These are phyloP conservation scores for Dryadomyces quercivorus DNA, from an alignment of 2,329 filamentous ascomycete species.

Conservation along the genomic window DNA sequence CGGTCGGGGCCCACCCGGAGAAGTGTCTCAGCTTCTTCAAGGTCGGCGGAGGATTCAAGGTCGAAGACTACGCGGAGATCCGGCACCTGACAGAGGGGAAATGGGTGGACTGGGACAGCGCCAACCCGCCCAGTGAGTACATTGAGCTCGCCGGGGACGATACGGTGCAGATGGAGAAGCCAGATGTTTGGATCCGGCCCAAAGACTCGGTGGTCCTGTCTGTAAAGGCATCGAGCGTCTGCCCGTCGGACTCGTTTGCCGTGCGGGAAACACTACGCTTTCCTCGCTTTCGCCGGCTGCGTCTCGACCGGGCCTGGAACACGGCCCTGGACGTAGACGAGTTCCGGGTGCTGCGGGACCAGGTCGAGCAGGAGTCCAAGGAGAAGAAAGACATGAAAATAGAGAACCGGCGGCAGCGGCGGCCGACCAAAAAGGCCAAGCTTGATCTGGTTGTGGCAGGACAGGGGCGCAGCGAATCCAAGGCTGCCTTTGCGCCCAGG, in stretches of 20 bases:
- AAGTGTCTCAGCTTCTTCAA: constrained; percentile 94
- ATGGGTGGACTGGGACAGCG: constrained; percentile 76
- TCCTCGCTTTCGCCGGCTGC: constrained; percentile 72
- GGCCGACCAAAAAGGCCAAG: constrained; percentile 49
- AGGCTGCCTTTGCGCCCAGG: constrained; percentile 20
- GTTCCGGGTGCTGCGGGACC: constrained; percentile 58
- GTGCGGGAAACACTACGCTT: constrained; percentile 73
- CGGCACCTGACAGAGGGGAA: constrained; percentile 79
- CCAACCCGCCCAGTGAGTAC: constrained; percentile 62
- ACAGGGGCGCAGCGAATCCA: constrained; percentile 31
- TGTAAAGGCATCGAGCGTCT: constrained; percentile 76
- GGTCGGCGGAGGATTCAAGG: constrained; percentile 86
- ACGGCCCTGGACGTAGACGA: constrained; percentile 66
- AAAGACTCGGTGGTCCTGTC: constrained; percentile 77
- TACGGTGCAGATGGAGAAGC: constrained; percentile 56
- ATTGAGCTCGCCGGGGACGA: constrained; percentile 74
- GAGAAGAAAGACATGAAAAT: constrained; percentile 67
- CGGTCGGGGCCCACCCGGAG: constrained; percentile 47
- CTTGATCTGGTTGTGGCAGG: constrained; percentile 61
- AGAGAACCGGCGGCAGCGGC: constrained; percentile 49
- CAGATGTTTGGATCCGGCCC: constrained; percentile 88
- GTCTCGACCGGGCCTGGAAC: constrained; percentile 76
- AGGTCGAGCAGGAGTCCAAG: constrained; percentile 56
- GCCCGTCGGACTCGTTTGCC: constrained; percentile 64
- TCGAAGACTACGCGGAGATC: constrained; percentile 74